Evolutionary conservation across 169 alveolate genomes (phyloP), one percentile per base, ranked within the genome.

Genomic region (Plasmodium vinckei): DNA sequence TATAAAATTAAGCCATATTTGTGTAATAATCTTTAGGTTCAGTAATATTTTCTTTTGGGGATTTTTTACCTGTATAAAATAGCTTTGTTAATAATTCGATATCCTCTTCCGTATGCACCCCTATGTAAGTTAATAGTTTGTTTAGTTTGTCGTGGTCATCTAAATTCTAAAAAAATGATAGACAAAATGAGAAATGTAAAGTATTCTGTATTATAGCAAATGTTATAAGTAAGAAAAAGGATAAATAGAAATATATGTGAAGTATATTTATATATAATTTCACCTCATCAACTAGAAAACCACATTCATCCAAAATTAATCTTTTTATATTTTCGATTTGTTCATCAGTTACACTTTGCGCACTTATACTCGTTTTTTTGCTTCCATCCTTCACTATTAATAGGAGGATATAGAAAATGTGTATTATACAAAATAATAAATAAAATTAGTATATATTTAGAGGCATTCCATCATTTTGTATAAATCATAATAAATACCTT

Each of bases 21-120:
- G 42, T 33, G 42, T 1, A 33, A 33, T 33, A 33, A 33, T 5
- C 6, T 33, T 33, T 33, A 33, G 6, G 3, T 33, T 33, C 3
- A 0, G 3, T 33, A 1, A 33, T 33, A 33, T 33, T 33, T 0
- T 4, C 7, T 33, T 33, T 33, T 33, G 42, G 42, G 15, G 12
- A 53, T 54, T 75, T 21, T 21, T 42, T 73, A 75, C 88, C 88
- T 19, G 64, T 53, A 57, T 75, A 63, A 53, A 75, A 75, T 56
- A 75, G 49, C 65, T 56, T 65, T 13, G 88, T 61, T 39, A 75
- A 60, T 17, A 75, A 54, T 63, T 75, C 88, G 19, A 75, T 42
- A 39, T 75, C 88, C 39, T 75, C 73, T 61, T 75, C 64, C 12
- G 73, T 75, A 51, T 75, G 73, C 1, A 75, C 73, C 19, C 88